Evolutionary conservation across 805 yeast genomes (phyloP).

Genomic region (Kurtzmaniella fragi): DNA sequence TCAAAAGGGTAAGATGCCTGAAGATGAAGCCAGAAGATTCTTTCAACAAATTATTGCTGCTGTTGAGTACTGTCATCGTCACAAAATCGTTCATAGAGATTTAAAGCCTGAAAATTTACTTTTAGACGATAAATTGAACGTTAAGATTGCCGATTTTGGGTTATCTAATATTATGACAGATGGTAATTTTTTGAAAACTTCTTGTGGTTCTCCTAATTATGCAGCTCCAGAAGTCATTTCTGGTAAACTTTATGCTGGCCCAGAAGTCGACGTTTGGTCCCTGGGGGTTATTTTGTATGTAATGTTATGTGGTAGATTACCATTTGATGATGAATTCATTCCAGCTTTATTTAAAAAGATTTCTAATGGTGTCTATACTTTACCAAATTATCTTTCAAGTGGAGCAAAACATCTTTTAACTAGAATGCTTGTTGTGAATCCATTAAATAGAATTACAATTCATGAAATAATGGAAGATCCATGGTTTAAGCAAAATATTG

Average conservation of each 20-base stretch:
- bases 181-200: conserved; percentile 90
- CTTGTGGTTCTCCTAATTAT: conserved; percentile 95
- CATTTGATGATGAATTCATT: conserved; percentile 93
- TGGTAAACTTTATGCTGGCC: conserved; percentile 94
- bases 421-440: conserved; percentile 91
- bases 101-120: conserved; percentile 91
- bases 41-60: conserved; percentile 97
- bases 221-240: conserved; percentile 97
- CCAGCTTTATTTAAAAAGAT: conserved; percentile 92
- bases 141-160: conserved; percentile 95
- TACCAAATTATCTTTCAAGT: conserved; percentile 78
- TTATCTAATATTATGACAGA: conserved; percentile 95
- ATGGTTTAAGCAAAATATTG: conserved; percentile 82
- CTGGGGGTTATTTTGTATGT: conserved; percentile 94
- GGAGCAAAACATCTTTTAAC: conserved; percentile 83
- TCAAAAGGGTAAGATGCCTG: conserved; percentile 89
- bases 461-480: conserved; percentile 90
- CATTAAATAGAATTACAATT: conserved; percentile 87
- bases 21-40: conserved; percentile 85
- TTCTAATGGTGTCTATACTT: conserved; percentile 84
- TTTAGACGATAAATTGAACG: conserved; percentile 84
- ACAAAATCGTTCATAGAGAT: conserved; percentile 94
- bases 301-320: conserved; percentile 92
- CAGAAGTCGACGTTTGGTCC: conserved; percentile 98
- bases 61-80: conserved; percentile 93